phyloP scores from a whole-genome alignment of 208 protist species.

The Polymyxa betae region DNA sequence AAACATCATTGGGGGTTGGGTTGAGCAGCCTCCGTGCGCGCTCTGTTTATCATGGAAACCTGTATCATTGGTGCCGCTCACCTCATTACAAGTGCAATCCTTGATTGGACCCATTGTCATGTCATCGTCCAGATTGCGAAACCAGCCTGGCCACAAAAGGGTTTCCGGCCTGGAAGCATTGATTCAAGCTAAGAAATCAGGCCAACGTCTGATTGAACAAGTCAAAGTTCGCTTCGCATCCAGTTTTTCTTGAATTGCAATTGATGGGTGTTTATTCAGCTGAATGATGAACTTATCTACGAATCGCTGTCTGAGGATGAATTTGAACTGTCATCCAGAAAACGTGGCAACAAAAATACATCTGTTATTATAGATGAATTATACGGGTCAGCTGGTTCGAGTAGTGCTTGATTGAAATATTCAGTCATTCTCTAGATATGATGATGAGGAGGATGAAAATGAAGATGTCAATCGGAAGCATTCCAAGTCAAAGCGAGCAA shows the following conservation, averaged over 20 bases:
- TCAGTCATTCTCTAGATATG: not conserved
- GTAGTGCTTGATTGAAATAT: not conserved
- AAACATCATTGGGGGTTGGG: no score
- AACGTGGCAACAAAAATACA: not conserved
- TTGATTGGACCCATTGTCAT: no score
- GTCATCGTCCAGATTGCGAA: no score
- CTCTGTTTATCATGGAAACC: no score
- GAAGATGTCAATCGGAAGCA: not conserved
- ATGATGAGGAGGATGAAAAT: not conserved
- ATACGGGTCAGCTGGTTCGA: not conserved
- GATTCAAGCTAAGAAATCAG: not conserved
- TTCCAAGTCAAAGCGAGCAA: no score
- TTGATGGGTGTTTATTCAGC: not conserved
- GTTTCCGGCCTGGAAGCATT: not conserved
- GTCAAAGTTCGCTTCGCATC: not conserved
- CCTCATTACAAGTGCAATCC: no score
- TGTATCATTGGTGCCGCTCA: no score
- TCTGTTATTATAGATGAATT: not conserved
- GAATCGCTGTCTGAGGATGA: conserved; percentile 10
- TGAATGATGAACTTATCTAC: not conserved
- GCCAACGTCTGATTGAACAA: not conserved
- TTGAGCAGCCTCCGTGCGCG: no score
- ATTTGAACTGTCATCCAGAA: not conserved
- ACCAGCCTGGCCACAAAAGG: not conserved
- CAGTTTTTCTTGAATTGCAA: not conserved